Evolutionary conservation across 305 asterid genomes (phyloP), one percentile per base, ranked within the genome.

Genomic region (Fraxinus floribunda): DNA sequence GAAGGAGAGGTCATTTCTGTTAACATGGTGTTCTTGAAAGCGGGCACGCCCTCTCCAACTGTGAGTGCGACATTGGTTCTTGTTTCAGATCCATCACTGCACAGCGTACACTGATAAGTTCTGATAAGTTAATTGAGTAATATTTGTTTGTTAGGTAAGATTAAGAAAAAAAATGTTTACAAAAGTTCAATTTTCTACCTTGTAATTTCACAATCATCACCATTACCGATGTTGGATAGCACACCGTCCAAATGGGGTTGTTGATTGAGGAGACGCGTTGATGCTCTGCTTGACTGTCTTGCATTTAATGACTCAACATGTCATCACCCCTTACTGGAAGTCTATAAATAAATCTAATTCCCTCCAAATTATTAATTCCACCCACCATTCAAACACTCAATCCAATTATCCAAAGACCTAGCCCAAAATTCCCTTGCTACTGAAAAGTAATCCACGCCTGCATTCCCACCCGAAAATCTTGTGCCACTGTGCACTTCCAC

Each of bases 1-100:
- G 98, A 96, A 89, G 99, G 98, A 70, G 98, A 94, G 78, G 98
- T 94, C 86, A 84, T 88, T 81, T 96, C 98, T 78, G 97, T 93
- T 29, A 96, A 94, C 81, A 88, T 93, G 97, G 99, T 83, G 75
- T 96, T 93, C 87, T 88, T 93, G 91, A 94, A 94, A 88, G 93
- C 97, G 4, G 98, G 99, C 77, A 93, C 99, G 18, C 97, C 99
- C 18, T 87, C 98, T 81, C 99, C 98, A 75, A 89, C 93, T 70
- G 98, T 95, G 87, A 85, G 93, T 88, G 34, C 64, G 35, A 30
- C 13, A 70, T 77, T 29, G 46, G 2, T n/a, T n/a, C 5, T 80
- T 26, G 18, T 64, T 44, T 66, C 71, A 34, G n/a, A 22, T 49
- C 41, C 52, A 7, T 36, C 66, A 9, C 46, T 76, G 8, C 49